These are phyloP conservation scores for Penicillium sp. DNA, from an alignment of 2,329 filamentous ascomycete genomes.

Conservation along the genomic window DNA sequence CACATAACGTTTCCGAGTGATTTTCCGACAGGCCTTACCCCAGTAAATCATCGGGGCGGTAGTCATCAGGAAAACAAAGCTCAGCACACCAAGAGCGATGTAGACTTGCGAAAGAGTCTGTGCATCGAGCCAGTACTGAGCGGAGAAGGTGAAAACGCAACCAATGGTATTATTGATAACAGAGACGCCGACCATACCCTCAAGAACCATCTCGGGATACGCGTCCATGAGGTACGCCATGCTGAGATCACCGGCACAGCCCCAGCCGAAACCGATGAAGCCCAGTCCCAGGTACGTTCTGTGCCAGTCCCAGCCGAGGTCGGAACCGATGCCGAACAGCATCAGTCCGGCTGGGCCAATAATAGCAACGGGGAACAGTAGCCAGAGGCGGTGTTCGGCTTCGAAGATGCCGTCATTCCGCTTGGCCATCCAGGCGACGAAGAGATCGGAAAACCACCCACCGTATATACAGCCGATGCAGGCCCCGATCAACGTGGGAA, in stretches of 20 bases:
- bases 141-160: conserved; percentile 55
- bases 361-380: conserved; percentile 51
- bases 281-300: conserved; percentile 56
- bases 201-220: conserved; percentile 57
- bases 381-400: conserved; percentile 55
- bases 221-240: conserved; percentile 57
- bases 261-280: conserved; percentile 60
- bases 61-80: conserved; percentile 51
- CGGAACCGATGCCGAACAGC: conserved; percentile 46
- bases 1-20: conserved; percentile 49
- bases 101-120: conserved; percentile 50
- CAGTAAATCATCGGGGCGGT: conserved; percentile 56
- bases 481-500: conserved; percentile 49
- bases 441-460: conserved; percentile 57
- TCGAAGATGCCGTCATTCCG: conserved; percentile 56
- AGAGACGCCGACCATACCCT: conserved; percentile 59
- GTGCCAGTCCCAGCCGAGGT: conserved; percentile 52
- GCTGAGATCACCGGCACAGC: conserved; percentile 57
- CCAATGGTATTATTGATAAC: conserved; percentile 58
- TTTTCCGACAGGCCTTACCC: conserved; percentile 51
- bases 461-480: conserved; percentile 57
- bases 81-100: conserved; percentile 52
- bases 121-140: conserved; percentile 49
- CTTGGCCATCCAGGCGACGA: conserved; percentile 56
- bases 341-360: conserved; percentile 54